A percentile compares a stretch with the other conserved stretches of the same genome.
These are phyloP conservation scores for Zizania palustris DNA, from an alignment of 202 grass and related monocot species.

Conservation along the genomic window DNA sequence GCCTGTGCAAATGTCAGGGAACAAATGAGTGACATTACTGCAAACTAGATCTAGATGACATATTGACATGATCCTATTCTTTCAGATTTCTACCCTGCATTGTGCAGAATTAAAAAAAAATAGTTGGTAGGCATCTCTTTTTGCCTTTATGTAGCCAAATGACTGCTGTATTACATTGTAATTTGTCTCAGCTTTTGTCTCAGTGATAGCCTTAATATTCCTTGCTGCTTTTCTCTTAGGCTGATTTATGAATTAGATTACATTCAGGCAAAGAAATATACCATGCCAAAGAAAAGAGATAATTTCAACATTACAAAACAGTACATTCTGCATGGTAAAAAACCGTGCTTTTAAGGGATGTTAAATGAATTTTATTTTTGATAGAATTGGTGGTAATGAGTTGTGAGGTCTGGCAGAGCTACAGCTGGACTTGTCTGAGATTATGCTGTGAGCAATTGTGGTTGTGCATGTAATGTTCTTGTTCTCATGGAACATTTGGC, in stretches of 20 bases:
- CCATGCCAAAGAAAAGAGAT: neutral
- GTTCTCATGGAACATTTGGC: neutral
- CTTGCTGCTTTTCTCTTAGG: neutral
- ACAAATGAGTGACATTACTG: neutral
- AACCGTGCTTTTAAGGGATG: neutral
- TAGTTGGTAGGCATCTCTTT: neutral
- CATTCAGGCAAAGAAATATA: neutral
- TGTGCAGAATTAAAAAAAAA: neutral
- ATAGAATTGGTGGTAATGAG: neutral
- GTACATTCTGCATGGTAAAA: neutral
- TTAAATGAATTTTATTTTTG: conserved; percentile 16
- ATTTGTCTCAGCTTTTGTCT: neutral
- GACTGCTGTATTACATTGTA: neutral
- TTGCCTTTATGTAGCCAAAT: conserved; percentile 4
- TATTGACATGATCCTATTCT: neutral
- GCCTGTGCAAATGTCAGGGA: neutral
- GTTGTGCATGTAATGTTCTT: neutral
- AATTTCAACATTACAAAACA: neutral
- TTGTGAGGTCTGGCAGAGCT: neutral
- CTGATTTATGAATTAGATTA: no score
- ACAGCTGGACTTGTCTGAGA: neutral
- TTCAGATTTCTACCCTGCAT: neutral
- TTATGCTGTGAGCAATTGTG: neutral
- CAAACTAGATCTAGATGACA: neutral
- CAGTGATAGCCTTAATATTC: neutral